Base-by-base conservation (phyloP, 163 green algal species). In the Smithsoniella earleae region DNA sequence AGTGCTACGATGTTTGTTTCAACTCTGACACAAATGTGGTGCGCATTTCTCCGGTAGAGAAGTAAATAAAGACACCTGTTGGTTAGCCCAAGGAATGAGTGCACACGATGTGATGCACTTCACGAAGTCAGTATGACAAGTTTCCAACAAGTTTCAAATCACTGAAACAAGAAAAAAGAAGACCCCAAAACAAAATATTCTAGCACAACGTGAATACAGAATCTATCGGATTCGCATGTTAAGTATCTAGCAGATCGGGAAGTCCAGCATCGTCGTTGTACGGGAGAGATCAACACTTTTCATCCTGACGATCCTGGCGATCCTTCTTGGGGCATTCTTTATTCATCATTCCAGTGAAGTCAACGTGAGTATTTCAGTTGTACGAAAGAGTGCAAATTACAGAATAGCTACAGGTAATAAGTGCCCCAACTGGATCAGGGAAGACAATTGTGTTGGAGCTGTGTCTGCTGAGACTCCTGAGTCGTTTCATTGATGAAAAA, bases 391-490 rank as follows among this genome's bases (percentile, higher is more conserved):
- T n/a, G n/a, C n/a, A n/a, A n/a, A n/a, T n/a, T n/a, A n/a, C n/a
- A n/a, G n/a, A n/a, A n/a, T n/a, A n/a, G n/a, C n/a, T 80, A 46
- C 78, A 89, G 84, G 86, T 95, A 1, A 78, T 95, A 2, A 80
- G 87, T 30, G 87, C 90, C 1, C 90, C 90, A 0, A 97, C 91
- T 33, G 93, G 91, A 8, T 86, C 82, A 62, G 93, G 93, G 66
- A 98, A 98, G 75, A 98, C 93, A n/a, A 25, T 77, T 2, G 77
- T 97, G 1, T 86, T 98, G 82, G 93, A 98, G 82, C 85, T 97
- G 37, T 87, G 86, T 0, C 83, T 96, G 25, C 62, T 95, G 43
- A 75, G 87, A 2, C 46, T 96, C 64, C 66, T 91, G 30, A 76
- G 73, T 52, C 75, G 76, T 37, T 58, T 80, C 22, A 65, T 89